A percentile compares a stretch with the other conserved stretches of the same genome.
phyloP scores from a whole-genome alignment of 352 stramenopile species.

The Aphanomyces astaci region DNA sequence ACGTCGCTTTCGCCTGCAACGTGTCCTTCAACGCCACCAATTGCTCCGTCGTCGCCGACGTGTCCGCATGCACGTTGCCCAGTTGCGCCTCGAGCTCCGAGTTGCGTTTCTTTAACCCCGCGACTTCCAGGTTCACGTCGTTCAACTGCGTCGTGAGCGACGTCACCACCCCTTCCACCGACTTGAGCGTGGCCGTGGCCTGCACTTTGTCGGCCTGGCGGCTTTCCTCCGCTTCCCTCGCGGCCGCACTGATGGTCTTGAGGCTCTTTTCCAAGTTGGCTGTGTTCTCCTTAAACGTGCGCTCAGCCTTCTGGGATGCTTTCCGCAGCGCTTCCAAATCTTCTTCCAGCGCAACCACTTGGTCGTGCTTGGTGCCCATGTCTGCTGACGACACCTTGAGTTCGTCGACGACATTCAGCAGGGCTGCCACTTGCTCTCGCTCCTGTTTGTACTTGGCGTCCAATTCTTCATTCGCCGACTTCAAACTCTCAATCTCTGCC shows the following conservation, averaged over 20 bases:
- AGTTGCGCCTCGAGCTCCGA: not conserved
- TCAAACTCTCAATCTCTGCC: not conserved
- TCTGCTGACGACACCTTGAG: not conserved
- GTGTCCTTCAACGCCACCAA: not conserved
- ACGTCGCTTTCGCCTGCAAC: constrained; percentile 4
- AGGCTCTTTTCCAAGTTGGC: constrained; percentile 3
- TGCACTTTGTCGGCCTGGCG: not conserved
- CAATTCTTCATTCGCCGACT: not conserved
- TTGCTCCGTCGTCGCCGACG: not conserved
- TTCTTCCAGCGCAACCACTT: not conserved
- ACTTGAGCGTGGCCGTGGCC: not conserved
- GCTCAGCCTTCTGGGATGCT: not conserved
- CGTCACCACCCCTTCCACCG: not conserved
- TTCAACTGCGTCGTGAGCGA: not conserved
- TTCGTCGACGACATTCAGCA: not conserved
- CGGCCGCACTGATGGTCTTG: not conserved
- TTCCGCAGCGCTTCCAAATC: not conserved
- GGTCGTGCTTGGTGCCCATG: not conserved
- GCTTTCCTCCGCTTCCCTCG: not conserved
- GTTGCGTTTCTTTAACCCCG: constrained; percentile 4
- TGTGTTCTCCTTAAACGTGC: not conserved
- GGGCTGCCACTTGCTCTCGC: not conserved
- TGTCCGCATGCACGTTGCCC: not conserved
- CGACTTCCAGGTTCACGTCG: not conserved
- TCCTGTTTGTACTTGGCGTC: constrained; percentile 6